Conservation (phyloP, 305 asterid genomes). For the Fraxinus greggii region DNA sequence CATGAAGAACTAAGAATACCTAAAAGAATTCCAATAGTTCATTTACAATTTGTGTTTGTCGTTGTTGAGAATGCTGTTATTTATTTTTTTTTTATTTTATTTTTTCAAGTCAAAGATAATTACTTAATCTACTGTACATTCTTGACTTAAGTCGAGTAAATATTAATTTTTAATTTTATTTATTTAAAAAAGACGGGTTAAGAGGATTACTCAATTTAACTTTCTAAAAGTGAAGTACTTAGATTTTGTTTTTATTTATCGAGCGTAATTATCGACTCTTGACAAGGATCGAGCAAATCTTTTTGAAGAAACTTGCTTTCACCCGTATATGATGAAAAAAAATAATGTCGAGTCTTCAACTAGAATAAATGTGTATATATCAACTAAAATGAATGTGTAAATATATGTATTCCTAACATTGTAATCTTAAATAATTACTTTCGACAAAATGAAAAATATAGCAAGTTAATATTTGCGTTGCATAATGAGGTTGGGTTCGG, state of each 20-base stretch:
- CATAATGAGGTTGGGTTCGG: background rate
- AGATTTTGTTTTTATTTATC: background rate
- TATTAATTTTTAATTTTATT: too few relatives aligned
- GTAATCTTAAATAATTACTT: background rate
- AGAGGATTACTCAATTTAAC: background rate
- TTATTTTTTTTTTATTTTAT: too few relatives aligned
- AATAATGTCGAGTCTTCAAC: background rate
- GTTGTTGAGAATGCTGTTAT: background rate
- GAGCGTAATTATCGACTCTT: background rate
- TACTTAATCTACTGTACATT: background rate
- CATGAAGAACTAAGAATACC: background rate
- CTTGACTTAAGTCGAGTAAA: background rate
- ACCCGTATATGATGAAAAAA: background rate
- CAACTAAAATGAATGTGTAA: background rate
- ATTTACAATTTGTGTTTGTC: background rate
- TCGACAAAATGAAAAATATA: background rate
- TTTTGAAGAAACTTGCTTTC: background rate
- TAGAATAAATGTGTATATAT: background rate
- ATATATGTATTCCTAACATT: background rate
- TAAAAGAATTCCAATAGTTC: background rate
- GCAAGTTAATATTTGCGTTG: background rate
- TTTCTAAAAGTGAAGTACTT: background rate
- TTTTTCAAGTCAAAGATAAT: too few relatives aligned
- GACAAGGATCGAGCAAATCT: background rate
- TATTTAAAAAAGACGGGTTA: background rate